Conservation (phyloP, 257 asterid species). For the Capsicum rhomboideum region DNA sequence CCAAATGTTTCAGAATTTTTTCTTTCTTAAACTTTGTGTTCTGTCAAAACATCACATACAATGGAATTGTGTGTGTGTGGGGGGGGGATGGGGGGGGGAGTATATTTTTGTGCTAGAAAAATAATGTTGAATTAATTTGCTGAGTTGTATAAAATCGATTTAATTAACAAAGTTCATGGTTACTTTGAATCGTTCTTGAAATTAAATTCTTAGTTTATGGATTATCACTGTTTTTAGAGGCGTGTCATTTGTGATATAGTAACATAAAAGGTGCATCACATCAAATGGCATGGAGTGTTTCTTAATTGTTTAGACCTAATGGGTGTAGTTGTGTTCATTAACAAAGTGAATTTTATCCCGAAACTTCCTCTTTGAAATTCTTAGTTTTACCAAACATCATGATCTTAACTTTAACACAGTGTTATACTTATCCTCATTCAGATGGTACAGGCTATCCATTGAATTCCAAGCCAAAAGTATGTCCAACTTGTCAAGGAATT, state of each 20-base stretch:
- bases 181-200: neutral
- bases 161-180: neutral
- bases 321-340: neutral
- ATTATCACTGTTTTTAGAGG: neutral
- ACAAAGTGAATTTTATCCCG: neutral
- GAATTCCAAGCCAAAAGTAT: conserved; percentile 49
- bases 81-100: neutral
- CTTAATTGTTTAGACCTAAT: neutral
- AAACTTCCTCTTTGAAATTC: neutral
- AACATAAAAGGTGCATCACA: neutral
- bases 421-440: conserved; percentile 25
- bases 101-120: neutral
- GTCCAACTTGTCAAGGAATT: conserved; percentile 73
- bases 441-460: conserved; percentile 79
- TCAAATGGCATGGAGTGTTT: neutral
- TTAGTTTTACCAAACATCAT: conserved; percentile 3
- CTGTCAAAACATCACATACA: neutral
- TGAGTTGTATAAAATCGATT: neutral
- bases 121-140: neutral
- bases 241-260: neutral
- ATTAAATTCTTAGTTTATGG: neutral
- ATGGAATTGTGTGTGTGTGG: too few relatives aligned
- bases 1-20: neutral
- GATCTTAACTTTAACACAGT: conserved; percentile 3
- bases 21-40: neutral